A percentile compares a stretch with the other conserved stretches of the same genome.
phyloP scores from a whole-genome alignment of 2,329 filamentous ascomycete genomes.

The Juglanconis sp. region DNA sequence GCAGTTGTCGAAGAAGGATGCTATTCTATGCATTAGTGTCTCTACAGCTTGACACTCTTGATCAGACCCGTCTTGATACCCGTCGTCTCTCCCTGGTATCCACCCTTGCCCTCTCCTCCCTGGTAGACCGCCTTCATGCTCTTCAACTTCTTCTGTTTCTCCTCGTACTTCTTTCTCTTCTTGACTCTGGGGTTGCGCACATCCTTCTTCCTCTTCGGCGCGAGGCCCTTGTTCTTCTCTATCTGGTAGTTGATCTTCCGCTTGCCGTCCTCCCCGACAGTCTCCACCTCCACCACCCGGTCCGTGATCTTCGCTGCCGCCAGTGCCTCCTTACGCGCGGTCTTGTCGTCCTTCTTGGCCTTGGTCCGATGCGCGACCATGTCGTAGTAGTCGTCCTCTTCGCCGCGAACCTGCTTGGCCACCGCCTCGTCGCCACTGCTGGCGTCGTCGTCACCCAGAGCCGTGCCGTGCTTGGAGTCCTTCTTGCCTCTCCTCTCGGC shows the following conservation, averaged over 20 bases:
- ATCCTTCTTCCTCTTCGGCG: conserved; percentile 88
- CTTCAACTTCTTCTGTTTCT: conserved; percentile 94
- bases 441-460: conserved; percentile 59
- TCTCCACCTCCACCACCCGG: conserved; percentile 62
- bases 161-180: conserved; percentile 94
- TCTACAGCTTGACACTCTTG: conserved; percentile 86
- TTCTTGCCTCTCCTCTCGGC: conserved; percentile 79
- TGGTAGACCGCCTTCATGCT: conserved; percentile 84
- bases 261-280: conserved; percentile 79
- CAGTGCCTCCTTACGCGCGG: conserved; percentile 52
- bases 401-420: conserved; percentile 47
- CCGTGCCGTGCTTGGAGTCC: conserved; percentile 58
- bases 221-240: conserved; percentile 94
- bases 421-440: conserved; percentile 66
- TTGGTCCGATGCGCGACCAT: conserved; percentile 70
- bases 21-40: neutral
- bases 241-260: conserved; percentile 91
- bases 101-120: conserved; percentile 76
- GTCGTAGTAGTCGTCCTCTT: conserved; percentile 80
- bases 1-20: neutral
- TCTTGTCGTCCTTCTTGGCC: conserved; percentile 72
- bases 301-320: conserved; percentile 62
- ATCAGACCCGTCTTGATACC: conserved; percentile 94
- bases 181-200: conserved; percentile 93
- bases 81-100: conserved; percentile 87